Evolutionary conservation across 352 stramenopile species (phyloP), one percentile per base, ranked within the genome.

Genomic region (Pythium rhizo-oryzae): DNA sequence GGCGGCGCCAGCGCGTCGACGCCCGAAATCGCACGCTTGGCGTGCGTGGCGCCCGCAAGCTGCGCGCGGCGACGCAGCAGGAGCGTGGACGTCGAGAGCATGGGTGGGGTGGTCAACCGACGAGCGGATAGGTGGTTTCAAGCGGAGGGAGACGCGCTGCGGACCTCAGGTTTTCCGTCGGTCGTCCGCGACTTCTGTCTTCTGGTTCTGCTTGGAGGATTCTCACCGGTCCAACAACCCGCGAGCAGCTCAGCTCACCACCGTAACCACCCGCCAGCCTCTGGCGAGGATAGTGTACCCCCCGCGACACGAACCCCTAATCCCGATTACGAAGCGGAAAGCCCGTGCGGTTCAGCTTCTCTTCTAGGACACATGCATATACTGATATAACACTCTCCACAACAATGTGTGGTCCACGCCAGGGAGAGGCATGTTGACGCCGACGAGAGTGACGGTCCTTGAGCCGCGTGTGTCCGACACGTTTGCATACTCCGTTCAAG

Each of bases 401-500:
- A 39, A 35, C 33, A 49, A 62, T 1, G 55, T 59, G 66, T 72
- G 59, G 52, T 50, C 33, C 24, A 72, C 66, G 44, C 28, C 6
- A 6, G 28, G 28, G 28, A 64, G 37, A 43, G 37, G 18, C 4
- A n/a, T 60, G 64, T 65, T 61, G 64, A 59, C 39, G 65, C 37
- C 30, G 53, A 37, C 43, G 25, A 41, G 65, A 71, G 58, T 71
- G 65, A 71, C 62, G 65, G 65, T 71, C 65, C 30, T 44, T 13
- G n/a, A 9, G 35, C 35, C 24, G 65, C n/a, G 41, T 33, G 28
- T 33, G 6, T 59, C 65, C 37, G 51, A 66, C 65, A 62, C 28
- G 39, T 44, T 18, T 23, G n/a, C 35, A 67, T 64, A 67, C 66
- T 72, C 59, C 63, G 59, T 68, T 67, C 59, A 67, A 73, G 67